Conservation (phyloP, 495 filamentous ascomycete genomes). For the Cudoniella acicularis region DNA sequence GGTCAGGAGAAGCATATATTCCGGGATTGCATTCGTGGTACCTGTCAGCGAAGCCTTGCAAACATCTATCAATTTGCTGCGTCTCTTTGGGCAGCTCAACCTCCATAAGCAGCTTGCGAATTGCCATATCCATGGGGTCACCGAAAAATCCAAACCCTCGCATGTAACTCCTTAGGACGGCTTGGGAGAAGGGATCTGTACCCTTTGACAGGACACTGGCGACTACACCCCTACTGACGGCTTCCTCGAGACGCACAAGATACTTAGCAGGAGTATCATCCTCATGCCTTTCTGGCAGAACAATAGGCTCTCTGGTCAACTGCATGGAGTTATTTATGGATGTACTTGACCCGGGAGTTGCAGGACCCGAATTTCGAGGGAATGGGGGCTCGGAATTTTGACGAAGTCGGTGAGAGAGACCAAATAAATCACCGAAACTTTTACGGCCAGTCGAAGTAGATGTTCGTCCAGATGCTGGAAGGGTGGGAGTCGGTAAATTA, state of each 20-base stretch:
- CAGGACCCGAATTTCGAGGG: slow-evolving; percentile 57
- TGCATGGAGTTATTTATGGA: slow-evolving; percentile 73
- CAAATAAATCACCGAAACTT: slow-evolving; percentile 87
- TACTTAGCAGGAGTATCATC: slow-evolving; percentile 90
- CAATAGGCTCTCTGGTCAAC: slow-evolving; percentile 54
- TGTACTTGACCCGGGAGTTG: slow-evolving; percentile 59
- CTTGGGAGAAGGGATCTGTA: slow-evolving; percentile 75
- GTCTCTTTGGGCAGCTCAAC: slow-evolving; percentile 95
- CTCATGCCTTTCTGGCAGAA: slow-evolving; percentile 76
- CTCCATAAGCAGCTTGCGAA: slow-evolving; percentile 93
- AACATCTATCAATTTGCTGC: slow-evolving; percentile 92
- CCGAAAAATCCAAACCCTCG: slow-evolving; percentile 89
- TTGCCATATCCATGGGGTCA: slow-evolving; percentile 96
- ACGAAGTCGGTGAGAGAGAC: slow-evolving; percentile 64
- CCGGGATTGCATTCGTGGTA: slow-evolving; percentile 99
- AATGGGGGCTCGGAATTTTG: slow-evolving; percentile 70
- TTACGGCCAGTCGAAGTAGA: slow-evolving; percentile 84
- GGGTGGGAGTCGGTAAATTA: slow-evolving; percentile 52
- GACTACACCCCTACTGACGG: slow-evolving; percentile 71
- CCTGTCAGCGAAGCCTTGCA: slow-evolving; percentile 91
- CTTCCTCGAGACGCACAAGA: slow-evolving; percentile 74
- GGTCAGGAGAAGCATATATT: slow-evolving; percentile 86
- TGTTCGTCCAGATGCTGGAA: slow-evolving; percentile 51
- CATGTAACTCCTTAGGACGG: slow-evolving; percentile 90
- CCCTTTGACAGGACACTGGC: slow-evolving; percentile 79